Evolutionary conservation across 2,329 filamentous ascomycete species (phyloP).

Genomic region (Stagonosporopsis rhizophila): DNA sequence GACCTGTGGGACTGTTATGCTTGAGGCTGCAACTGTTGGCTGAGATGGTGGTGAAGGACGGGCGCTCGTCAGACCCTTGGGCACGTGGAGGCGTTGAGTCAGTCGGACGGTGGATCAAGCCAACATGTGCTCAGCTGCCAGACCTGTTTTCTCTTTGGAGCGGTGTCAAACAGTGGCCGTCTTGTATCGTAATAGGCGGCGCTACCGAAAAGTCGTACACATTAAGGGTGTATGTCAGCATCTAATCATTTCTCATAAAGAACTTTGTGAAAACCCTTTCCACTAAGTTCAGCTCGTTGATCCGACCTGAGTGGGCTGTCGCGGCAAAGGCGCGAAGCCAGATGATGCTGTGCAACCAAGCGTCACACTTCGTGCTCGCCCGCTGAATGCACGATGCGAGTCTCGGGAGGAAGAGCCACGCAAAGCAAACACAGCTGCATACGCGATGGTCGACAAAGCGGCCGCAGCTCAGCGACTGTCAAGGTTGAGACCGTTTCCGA

Average conservation of each 20-base stretch:
- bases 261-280: background rate
- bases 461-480: slow-evolving; percentile 8
- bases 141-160: background rate
- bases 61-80: background rate
- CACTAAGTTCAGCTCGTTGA: background rate
- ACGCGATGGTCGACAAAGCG: slow-evolving; percentile 6
- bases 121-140: background rate
- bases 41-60: background rate
- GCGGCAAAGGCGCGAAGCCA: slow-evolving; percentile 10
- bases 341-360: slow-evolving; percentile 6
- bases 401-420: slow-evolving; percentile 10
- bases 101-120: background rate
- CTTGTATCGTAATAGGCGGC: background rate
- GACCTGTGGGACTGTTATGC: background rate
- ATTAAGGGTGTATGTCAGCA: background rate
- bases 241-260: background rate
- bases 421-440: slow-evolving; percentile 19
- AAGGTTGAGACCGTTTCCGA: slow-evolving; percentile 1
- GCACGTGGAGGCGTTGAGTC: slow-evolving; percentile 16
- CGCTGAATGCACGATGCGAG: slow-evolving; percentile 8
- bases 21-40: slow-evolving; percentile 8
- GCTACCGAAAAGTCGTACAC: background rate
- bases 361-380: slow-evolving; percentile 10
- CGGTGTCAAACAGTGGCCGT: background rate
- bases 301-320: background rate